Conservation (phyloP, 306 rosid genomes). For the Vigna nakashimae region DNA sequence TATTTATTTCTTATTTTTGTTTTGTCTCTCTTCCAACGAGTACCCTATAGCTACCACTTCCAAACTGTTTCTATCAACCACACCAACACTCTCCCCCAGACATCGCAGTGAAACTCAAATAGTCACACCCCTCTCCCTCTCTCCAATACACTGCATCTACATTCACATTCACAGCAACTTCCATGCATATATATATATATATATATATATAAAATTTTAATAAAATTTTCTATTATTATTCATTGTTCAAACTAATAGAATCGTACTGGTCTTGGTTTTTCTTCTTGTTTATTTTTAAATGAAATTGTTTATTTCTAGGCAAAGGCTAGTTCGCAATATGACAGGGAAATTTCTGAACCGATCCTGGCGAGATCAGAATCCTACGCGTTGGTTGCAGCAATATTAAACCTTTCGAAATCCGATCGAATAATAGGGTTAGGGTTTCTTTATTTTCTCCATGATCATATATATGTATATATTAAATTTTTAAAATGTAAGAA, state of each 20-base stretch:
- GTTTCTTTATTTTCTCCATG: constrained; percentile 17
- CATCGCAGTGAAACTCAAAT: constrained; percentile 55
- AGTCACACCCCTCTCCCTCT: constrained; percentile 46
- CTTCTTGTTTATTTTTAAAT: background rate
- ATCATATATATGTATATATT: background rate
- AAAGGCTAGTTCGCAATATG: constrained; percentile 31
- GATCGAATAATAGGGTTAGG: constrained; percentile 43
- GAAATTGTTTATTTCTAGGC: constrained; percentile 10
- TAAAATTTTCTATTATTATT: constrained; percentile 11
- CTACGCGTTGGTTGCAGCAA: constrained; percentile 24
- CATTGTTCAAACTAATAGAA: constrained; percentile 15
- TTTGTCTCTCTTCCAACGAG: constrained; percentile 19
- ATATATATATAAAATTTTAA: background rate
- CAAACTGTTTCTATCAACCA: constrained; percentile 48
- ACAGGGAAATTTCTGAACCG: constrained; percentile 38
- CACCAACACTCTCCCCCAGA: constrained; percentile 53
- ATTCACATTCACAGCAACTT: constrained; percentile 50
- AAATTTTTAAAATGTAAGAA: background rate
- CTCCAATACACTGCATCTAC: constrained; percentile 47
- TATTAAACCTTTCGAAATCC: constrained; percentile 23
- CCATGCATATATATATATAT: constrained; percentile 41
- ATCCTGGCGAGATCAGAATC: constrained; percentile 46
- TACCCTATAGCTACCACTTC: constrained; percentile 31
- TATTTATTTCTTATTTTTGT: background rate
- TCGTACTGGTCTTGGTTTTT: background rate